Base-by-base conservation (phyloP, 2,329 filamentous ascomycete genomes). In the Daldinia sp. region DNA sequence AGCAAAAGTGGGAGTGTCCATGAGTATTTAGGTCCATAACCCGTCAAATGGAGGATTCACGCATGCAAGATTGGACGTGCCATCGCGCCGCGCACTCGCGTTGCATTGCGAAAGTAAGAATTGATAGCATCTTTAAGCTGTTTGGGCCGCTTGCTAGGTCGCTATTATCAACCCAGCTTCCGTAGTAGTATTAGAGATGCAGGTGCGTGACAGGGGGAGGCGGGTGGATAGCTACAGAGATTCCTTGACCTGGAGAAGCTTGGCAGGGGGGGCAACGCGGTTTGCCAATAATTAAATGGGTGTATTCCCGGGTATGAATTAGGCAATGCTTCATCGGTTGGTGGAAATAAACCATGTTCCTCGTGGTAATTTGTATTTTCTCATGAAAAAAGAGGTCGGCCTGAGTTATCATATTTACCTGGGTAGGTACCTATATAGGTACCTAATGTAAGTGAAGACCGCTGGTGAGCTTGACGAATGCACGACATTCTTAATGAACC, bases 161-260 rank as follows among this genome's bases (percentile, higher is more conserved):
- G 63, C 57, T 55, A 67, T 63, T 69, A 68, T 72, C 71, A 63
- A 46, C 51, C 23, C 58, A 74, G 63, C 65, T 72, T 72, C 70
- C 71, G 70, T 69, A 48, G 71, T 72, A 58, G 72, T 71, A 72
- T 72, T 68, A 60, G 59, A 65, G 64, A 65, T 15, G 64, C 61
- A 68, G 28, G 61, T 23, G 7, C 26, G 20, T 15, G 26, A 55
- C 59, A 70, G 46, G 69, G 58, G 55, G 20, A 57, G 51, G 55
- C 26, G 54, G 60, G 63, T 65, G 58, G 67, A 55, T 69, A 65
- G 51, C 60, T 33, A 65, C 51, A 65, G 55, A 46, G 20, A 60
- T 50, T 57, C 64, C 56, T 65, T 65, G 53, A 54, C 60, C 65
- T 70, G 62, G 64, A 62, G 69, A 68, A 56, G 64, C 69, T 70